Conservation (phyloP, 192 early-diverging fungal species). For the Umbelopsis sp. region DNA sequence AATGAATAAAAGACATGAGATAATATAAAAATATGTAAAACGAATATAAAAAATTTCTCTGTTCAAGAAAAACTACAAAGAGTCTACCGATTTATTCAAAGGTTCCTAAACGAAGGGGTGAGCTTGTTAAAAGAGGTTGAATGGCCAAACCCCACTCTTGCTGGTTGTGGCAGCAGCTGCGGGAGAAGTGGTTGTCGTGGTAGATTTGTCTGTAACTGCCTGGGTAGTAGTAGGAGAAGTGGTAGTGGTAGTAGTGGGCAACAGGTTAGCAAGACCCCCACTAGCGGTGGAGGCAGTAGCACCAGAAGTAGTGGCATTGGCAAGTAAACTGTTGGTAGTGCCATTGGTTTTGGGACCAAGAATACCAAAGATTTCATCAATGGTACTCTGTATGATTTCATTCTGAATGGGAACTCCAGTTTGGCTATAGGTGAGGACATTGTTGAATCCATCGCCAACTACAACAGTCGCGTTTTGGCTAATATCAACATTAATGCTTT, state of each 20-base stretch:
- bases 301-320: background rate
- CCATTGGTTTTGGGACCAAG: conserved; percentile 6
- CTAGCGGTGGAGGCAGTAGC: background rate
- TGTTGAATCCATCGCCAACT: conserved; percentile 12
- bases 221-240: background rate
- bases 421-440: background rate
- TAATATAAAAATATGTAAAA: background rate
- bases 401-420: background rate
- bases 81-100: conserved; percentile 17
- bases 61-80: too few relatives aligned
- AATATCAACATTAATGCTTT: conserved; percentile 16
- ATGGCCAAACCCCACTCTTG: background rate
- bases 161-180: conserved; percentile 13
- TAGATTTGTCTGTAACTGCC: background rate
- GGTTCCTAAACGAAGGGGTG: background rate
- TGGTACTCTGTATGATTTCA: background rate
- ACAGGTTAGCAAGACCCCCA: too few relatives aligned
- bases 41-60: too few relatives aligned
- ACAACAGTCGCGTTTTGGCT: conserved; percentile 19
- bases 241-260: background rate
- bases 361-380: background rate
- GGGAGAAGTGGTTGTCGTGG: background rate
- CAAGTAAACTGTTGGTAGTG: background rate
- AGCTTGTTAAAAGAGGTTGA: conserved; percentile 1
- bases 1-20: background rate